phyloP scores from a whole-genome alignment of 2,329 filamentous ascomycete species.

The Penicillium sp. region DNA sequence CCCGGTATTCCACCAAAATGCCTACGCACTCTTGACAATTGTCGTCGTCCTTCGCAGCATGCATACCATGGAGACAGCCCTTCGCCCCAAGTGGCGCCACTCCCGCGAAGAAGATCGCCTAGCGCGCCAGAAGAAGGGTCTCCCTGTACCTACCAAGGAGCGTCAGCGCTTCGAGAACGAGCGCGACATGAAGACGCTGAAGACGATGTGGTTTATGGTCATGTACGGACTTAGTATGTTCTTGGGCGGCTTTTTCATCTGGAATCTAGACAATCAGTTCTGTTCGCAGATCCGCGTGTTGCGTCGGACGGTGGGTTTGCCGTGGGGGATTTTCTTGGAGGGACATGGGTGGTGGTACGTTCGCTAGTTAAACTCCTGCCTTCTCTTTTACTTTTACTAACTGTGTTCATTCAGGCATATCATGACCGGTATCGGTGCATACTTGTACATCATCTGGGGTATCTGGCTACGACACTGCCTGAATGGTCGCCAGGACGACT shows the following conservation, averaged over 20 bases:
- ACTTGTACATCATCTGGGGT: constrained; percentile 84
- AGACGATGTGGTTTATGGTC: constrained; percentile 79
- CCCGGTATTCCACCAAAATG: constrained; percentile 80
- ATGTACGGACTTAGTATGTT: constrained; percentile 72
- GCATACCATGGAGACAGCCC: constrained; percentile 74
- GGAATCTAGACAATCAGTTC: constrained; percentile 80
- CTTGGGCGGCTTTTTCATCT: constrained; percentile 75
- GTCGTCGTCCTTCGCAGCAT: constrained; percentile 74
- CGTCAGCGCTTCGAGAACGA: constrained; percentile 57
- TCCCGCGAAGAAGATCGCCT: constrained; percentile 54
- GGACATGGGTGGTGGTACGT: constrained; percentile 74
- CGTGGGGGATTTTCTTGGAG: constrained; percentile 79
- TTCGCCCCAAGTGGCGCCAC: constrained; percentile 65
- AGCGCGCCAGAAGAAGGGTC: constrained; percentile 42
- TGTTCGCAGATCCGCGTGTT: constrained; percentile 69
- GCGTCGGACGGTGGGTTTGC: constrained; percentile 72
- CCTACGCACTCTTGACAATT: constrained; percentile 74
- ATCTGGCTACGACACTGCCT: constrained; percentile 80
- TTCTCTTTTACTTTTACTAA: constrained; percentile 15
- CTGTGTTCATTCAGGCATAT: constrained; percentile 65
- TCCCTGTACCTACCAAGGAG: constrained; percentile 51
- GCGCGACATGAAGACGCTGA: constrained; percentile 64
- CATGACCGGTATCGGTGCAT: constrained; percentile 81
- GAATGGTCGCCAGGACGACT: constrained; percentile 74
- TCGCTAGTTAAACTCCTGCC: not conserved